Evolutionary conservation across 352 stramenopile species (phyloP), one percentile per base, ranked within the genome.

Genomic region (Phytophthora multivora): DNA sequence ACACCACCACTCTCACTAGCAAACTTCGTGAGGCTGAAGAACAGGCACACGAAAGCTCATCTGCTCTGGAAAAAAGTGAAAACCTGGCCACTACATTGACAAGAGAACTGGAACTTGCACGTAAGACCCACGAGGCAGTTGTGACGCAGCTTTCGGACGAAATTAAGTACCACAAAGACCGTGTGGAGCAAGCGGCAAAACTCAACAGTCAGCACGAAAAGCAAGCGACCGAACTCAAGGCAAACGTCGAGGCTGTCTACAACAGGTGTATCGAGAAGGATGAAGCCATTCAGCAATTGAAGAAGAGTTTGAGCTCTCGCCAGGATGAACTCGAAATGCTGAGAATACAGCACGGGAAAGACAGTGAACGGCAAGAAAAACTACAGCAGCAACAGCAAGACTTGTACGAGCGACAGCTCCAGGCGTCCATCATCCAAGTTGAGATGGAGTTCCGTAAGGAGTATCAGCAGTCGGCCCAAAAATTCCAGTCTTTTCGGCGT

Each of bases 371-470:
- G 0, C 69, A 87, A 35, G 80, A 91, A 18, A 71, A 73, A 16
- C 43, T 89, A 8, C 69, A 75, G 10, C 62, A 80, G 31, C 83
- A 91, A 38, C 83, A 90, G 35, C 72, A 89, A 57, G 73, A 79
- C 30, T 35, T 89, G 11, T 89, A 78, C 28, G 69, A 84, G 13
- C 66, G 83, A 23, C 79, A 87, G 19, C 65, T 88, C 0, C 68
- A 88, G 48, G 69, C 75, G 0, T 82, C 77, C 8, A 53, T 89
- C 25, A 57, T 84, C 15, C 79, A 90, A 48, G 46, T 90, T 5
- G 83, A 92, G 56, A 81, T 88, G 71, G 83, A 92, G 46, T 92
- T 91, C 25, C 80, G 83, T 15, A 80, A 78, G 21, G 80, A 91
- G 31, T 69, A 87, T 38, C 69, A 86, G 18, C 58, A 77, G 13